Conservation (phyloP, 306 rosid species). For the Lupinus albus region DNA sequence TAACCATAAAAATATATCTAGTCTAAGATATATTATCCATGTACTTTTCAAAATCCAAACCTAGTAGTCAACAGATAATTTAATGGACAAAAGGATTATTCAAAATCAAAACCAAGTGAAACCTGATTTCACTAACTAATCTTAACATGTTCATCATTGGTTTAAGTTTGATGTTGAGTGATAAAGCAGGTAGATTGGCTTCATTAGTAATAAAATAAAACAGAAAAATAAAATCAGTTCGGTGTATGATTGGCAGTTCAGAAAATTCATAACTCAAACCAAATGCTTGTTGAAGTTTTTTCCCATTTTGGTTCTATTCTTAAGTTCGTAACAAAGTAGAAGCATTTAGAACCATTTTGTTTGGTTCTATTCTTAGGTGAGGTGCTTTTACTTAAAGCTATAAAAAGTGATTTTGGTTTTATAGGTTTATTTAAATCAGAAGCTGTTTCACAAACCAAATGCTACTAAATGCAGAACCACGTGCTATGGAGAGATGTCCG, state of each 20-base stretch:
- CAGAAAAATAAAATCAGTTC: neutral
- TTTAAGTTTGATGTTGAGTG: neutral
- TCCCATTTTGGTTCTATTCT: neutral
- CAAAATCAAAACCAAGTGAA: conserved; percentile 30
- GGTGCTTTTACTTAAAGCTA: no score
- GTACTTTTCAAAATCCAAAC: neutral
- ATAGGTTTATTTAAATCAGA: no score
- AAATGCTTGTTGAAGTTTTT: conserved; percentile 7
- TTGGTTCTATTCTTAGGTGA: no score
- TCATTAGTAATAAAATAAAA: neutral
- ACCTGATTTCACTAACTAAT: conserved; percentile 5
- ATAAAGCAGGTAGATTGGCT: neutral
- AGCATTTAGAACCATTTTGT: no score
- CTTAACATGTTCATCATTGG: neutral
- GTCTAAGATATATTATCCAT: conserved; percentile 17
- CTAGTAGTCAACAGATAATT: conserved; percentile 8
- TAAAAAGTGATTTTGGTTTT: no score
- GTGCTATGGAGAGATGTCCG: no score
- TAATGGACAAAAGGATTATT: conserved; percentile 15
- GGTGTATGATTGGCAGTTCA: neutral
- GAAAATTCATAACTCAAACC: neutral
- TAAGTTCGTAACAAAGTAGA: no score
- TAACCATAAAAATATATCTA: conserved; percentile 31
- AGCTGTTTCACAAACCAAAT: no score
- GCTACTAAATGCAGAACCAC: no score